Evolutionary conservation across 768 basidiomycete genomes (phyloP).

Genomic region (Boletus sp.): DNA sequence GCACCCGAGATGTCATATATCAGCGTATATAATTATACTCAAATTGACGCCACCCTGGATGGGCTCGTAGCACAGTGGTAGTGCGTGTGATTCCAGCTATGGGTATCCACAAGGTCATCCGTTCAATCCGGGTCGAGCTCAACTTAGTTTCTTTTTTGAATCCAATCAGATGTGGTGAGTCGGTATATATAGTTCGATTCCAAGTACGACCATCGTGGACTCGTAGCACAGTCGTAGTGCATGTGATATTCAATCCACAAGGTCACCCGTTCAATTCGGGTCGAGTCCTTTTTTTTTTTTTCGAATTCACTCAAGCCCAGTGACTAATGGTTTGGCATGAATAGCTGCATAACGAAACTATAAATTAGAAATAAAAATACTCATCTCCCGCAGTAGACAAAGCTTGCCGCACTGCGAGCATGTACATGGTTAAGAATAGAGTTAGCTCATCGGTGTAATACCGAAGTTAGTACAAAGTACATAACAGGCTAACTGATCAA

Average conservation of each 20-base stretch:
- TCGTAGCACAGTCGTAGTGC: too few species aligned
- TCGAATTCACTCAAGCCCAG: too few species aligned
- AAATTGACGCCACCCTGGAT: neutral
- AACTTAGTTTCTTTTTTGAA: slow-evolving; percentile 4
- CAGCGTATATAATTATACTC: neutral
- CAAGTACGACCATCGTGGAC: too few species aligned
- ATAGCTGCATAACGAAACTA: too few species aligned
- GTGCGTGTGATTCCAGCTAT: slow-evolving; percentile 34
- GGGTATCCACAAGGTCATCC: slow-evolving; percentile 42
- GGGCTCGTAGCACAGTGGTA: slow-evolving; percentile 33
- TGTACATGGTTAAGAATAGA: neutral
- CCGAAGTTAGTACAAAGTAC: neutral
- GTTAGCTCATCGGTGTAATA: neutral
- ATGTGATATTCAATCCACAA: too few species aligned
- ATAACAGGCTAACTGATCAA: slow-evolving; percentile 18
- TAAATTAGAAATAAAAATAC: too few species aligned
- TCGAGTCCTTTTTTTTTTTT: too few species aligned
- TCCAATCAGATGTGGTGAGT: neutral
- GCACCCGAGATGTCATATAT: neutral
- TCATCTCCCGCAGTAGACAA: neutral
- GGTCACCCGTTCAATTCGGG: too few species aligned
- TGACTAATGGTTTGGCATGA: too few species aligned
- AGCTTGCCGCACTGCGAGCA: neutral
- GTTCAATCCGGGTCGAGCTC: slow-evolving; percentile 45
- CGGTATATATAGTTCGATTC: too few species aligned